These are phyloP conservation scores for Pyrrhoderma noxium DNA, from an alignment of 1,284 basidiomycete species.

Conservation along the genomic window DNA sequence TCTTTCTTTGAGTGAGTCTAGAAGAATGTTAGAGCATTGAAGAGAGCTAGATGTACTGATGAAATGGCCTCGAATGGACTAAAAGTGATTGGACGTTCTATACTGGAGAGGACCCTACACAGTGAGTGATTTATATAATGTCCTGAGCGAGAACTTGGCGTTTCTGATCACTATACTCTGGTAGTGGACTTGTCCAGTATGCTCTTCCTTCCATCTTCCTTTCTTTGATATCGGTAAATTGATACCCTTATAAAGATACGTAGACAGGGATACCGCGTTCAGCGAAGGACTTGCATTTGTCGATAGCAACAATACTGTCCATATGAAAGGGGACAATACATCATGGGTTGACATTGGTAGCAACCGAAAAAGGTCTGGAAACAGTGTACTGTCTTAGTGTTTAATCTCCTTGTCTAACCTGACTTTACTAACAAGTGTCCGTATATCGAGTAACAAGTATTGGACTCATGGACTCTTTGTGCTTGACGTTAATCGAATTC, in stretches of 20 bases:
- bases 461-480: conserved; percentile 67
- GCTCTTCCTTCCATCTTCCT: conserved; percentile 18
- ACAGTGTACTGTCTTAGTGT: neutral
- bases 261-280: conserved; percentile 42
- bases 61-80: too few relatives aligned
- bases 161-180: neutral
- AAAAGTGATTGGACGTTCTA: conserved; percentile 37
- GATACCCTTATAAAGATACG: conserved; percentile 37
- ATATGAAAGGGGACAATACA: conserved; percentile 69
- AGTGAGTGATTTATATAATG: conserved; percentile 35
- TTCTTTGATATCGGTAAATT: conserved; percentile 1
- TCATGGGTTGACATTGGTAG: conserved; percentile 43
- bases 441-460: conserved; percentile 46
- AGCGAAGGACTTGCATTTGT: conserved; percentile 43
- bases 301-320: conserved; percentile 46
- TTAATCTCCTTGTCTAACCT: neutral
- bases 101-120: conserved; percentile 54
- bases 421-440: conserved; percentile 37
- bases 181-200: conserved; percentile 56
- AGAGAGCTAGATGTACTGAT: neutral
- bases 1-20: conserved; percentile 18
- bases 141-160: neutral
- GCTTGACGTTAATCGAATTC: conserved; percentile 57
- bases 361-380: conserved; percentile 48
- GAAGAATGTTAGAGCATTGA: neutral